Evolutionary conservation across 2,329 filamentous ascomycete genomes (phyloP).

Genomic region (Mycosphaerella arachidis): DNA sequence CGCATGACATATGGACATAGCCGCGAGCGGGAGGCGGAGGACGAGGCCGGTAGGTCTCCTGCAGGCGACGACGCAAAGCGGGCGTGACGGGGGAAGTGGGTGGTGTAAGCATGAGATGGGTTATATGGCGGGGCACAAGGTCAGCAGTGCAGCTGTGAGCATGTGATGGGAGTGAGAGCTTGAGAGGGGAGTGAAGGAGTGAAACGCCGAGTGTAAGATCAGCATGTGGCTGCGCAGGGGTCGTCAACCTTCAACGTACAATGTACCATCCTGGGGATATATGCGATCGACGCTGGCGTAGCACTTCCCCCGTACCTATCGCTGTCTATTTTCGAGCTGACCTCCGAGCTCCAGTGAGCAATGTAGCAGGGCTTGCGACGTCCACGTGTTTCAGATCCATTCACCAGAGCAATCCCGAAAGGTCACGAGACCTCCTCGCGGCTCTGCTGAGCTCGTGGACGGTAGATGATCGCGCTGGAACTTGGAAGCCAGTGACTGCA

Average conservation of each 20-base stretch:
- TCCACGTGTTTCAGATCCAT: conserved; percentile 4
- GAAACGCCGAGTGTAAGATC: not conserved
- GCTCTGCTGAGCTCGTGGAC: not conserved
- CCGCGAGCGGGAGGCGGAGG: not conserved
- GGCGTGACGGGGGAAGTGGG: not conserved
- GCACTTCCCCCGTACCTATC: not conserved
- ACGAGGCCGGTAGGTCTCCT: not conserved
- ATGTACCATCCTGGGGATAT: not conserved
- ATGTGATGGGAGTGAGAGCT: no score
- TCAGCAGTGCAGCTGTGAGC: not conserved
- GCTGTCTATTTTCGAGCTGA: not conserved
- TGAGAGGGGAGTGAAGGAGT: not conserved
- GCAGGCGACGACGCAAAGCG: not conserved
- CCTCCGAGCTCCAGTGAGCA: not conserved
- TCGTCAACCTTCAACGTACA: not conserved
- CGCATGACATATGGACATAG: not conserved
- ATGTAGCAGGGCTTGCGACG: not conserved
- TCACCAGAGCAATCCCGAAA: not conserved
- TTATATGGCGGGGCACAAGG: not conserved
- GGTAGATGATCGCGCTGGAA: not conserved
- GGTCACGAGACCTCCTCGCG: not conserved
- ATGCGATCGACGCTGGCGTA: not conserved
- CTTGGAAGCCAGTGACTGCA: not conserved
- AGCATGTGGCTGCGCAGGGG: not conserved
- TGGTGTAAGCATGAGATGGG: not conserved